A percentile compares a stretch with the other conserved stretches of the same genome.
phyloP scores from a whole-genome alignment of 495 filamentous ascomycete species.

The Friedmanniomyces simplex region DNA sequence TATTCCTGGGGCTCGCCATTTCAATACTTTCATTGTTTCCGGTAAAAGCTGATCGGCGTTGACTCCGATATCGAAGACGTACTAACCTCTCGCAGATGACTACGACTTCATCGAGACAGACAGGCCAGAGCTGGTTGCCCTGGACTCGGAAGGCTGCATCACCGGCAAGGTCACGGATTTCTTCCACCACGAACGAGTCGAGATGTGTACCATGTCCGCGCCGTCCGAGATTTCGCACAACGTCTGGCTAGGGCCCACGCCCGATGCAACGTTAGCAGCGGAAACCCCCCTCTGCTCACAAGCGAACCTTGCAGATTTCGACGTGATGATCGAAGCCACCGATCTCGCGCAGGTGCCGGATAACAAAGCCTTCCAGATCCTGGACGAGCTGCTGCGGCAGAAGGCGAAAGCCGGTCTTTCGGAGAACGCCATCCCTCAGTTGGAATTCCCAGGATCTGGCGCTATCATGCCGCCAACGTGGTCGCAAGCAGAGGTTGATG shows the following conservation, averaged over 20 bases:
- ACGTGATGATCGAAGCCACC: conserved; percentile 76
- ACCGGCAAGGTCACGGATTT: conserved; percentile 84
- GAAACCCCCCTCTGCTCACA: conserved; percentile 18
- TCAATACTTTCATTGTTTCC: conserved; percentile 74
- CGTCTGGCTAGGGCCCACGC: conserved; percentile 84
- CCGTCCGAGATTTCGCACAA: conserved; percentile 80
- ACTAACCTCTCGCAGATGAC: conserved; percentile 32
- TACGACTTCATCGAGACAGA: conserved; percentile 66
- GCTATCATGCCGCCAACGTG: conserved; percentile 75
- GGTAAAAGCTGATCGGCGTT: conserved; percentile 36
- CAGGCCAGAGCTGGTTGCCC: conserved; percentile 58
- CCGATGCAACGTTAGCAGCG: conserved; percentile 46
- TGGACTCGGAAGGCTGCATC: conserved; percentile 59
- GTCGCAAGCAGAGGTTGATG: conserved; percentile 67
- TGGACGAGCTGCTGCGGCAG: conserved; percentile 44
- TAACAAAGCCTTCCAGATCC: conserved; percentile 42
- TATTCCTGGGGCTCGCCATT: conserved; percentile 47
- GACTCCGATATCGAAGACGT: conserved; percentile 23
- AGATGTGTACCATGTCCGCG: conserved; percentile 89
- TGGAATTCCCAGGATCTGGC: conserved; percentile 89
- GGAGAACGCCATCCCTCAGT: conserved; percentile 43
- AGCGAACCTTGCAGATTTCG: conserved; percentile 38
- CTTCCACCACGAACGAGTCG: conserved; percentile 73
- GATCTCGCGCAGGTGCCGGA: conserved; percentile 64
- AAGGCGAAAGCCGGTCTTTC: conserved; percentile 1